Conservation (phyloP, 352 stramenopile species). For the Phytopythium cucurbitacearum region DNA sequence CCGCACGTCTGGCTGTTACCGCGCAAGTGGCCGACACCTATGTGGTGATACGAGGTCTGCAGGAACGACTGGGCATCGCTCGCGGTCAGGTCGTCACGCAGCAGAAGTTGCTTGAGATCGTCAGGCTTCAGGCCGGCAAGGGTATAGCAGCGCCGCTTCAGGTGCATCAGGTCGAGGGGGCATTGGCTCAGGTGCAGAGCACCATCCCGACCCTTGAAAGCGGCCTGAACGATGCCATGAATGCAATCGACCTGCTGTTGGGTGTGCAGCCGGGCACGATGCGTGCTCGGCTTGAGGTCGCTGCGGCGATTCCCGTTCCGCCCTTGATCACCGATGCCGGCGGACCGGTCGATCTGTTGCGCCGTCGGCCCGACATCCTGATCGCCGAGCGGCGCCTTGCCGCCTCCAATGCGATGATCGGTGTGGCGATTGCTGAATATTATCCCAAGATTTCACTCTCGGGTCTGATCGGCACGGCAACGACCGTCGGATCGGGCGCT, state of each 20-base stretch:
- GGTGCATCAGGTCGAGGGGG: conserved; percentile 1
- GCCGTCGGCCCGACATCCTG: conserved; percentile 1
- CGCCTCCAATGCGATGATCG: conserved; percentile 2
- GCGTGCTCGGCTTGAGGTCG: conserved; percentile 1
- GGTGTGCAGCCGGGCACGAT: conserved; percentile 1
- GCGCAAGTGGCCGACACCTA: conserved; percentile 2
- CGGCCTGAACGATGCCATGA: conserved; percentile 2
- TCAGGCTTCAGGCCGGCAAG: conserved; percentile 2
- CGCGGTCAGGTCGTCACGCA: conserved; percentile 1
- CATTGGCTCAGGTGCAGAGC: conserved; percentile 2
- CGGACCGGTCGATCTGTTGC: conserved; percentile 2
- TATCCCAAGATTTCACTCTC: conserved; percentile 3
- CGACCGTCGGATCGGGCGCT: conserved; percentile 1
- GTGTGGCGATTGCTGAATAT: conserved; percentile 3
- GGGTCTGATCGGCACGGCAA: conserved; percentile 2
- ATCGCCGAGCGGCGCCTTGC: conserved; percentile 1
- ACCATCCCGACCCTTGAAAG: conserved; percentile 2
- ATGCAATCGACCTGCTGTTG: conserved; percentile 2
- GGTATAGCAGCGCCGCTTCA: conserved; percentile 2
- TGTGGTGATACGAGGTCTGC: conserved; percentile 2
- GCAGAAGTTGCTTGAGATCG: conserved; percentile 2
- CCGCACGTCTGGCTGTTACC: conserved; percentile 2
- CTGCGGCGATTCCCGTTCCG: conserved; percentile 1
- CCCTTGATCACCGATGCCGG: conserved; percentile 2
- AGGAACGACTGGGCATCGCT: conserved; percentile 2